Conservation (phyloP, 1,284 basidiomycete species). For the Erythrobasidium hasegawianum region DNA sequence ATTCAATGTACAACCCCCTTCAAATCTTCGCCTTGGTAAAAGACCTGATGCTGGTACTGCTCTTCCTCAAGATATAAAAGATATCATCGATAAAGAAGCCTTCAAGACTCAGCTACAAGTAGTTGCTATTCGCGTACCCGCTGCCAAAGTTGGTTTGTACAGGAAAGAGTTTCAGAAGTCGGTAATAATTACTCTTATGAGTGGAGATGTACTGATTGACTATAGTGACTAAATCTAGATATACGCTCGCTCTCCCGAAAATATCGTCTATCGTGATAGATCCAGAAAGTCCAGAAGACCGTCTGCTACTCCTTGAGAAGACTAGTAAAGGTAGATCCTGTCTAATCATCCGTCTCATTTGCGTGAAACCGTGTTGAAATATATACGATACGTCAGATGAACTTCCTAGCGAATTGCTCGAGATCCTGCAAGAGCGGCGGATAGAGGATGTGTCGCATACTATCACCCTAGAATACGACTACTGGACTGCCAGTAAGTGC, state of each 20-base stretch:
- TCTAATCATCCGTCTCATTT: too few species aligned
- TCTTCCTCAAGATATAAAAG: neutral
- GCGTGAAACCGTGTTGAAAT: too few species aligned
- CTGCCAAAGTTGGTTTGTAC: conserved; percentile 4
- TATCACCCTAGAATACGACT: conserved; percentile 69
- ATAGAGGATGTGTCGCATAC: conserved; percentile 59
- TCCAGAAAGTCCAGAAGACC: neutral
- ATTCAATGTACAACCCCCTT: conserved; percentile 14
- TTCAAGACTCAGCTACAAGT: conserved; percentile 18
- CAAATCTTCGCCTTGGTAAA: neutral
- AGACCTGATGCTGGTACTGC: too few species aligned
- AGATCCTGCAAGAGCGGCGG: conserved; percentile 58
- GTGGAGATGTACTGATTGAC: too few species aligned
- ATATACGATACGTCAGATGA: too few species aligned
- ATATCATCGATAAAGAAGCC: conserved; percentile 18
- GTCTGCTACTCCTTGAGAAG: conserved; percentile 24
- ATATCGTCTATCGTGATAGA: conserved; percentile 11
- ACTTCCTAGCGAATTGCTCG: conserved; percentile 48
- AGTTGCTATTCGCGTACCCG: conserved; percentile 10
- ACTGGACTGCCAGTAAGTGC: conserved; percentile 72
- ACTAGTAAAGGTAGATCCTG: conserved; percentile 12
- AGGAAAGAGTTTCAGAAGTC: conserved; percentile 22
- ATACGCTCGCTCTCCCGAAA: conserved; percentile 5
- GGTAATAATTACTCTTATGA: too few species aligned
- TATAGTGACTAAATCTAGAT: too few species aligned